A percentile compares a stretch with the other conserved stretches of the same genome.
Evolutionary conservation across 2,329 filamentous ascomycete species (phyloP).

Genomic region (Tolypocladium amazonense): DNA sequence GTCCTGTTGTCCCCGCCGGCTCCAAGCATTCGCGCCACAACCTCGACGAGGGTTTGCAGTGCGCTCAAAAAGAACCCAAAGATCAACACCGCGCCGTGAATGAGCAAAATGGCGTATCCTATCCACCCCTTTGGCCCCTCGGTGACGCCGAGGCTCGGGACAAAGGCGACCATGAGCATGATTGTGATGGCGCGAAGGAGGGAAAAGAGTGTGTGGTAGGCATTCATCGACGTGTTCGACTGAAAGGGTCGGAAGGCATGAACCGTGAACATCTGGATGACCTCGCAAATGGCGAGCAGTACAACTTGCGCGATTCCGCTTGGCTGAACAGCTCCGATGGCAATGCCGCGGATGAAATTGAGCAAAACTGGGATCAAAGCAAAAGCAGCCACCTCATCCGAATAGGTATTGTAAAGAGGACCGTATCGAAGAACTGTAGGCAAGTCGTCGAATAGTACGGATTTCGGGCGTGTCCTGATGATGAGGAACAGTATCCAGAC

Average conservation of each 20-base stretch:
- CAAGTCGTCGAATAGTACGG: constrained; percentile 86
- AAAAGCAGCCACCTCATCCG: constrained; percentile 83
- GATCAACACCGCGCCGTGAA: constrained; percentile 76
- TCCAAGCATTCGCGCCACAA: constrained; percentile 70
- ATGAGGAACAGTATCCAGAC: constrained; percentile 75
- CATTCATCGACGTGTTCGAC: constrained; percentile 90
- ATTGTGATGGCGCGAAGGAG: constrained; percentile 65
- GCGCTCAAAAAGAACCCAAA: constrained; percentile 93
- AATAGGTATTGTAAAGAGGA: constrained; percentile 94
- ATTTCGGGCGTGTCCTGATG: constrained; percentile 67
- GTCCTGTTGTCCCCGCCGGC: constrained; percentile 66
- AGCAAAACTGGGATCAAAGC: constrained; percentile 78
- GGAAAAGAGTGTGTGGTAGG: constrained; percentile 82
- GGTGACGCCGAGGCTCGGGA: constrained; percentile 68
- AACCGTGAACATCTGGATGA: constrained; percentile 77
- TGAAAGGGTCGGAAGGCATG: constrained; percentile 87
- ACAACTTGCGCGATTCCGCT: constrained; percentile 91
- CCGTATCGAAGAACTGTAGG: constrained; percentile 84
- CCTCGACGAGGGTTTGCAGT: constrained; percentile 81
- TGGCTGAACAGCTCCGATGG: constrained; percentile 84
- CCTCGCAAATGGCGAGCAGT: constrained; percentile 85
- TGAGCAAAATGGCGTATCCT: constrained; percentile 78
- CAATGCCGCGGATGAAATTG: constrained; percentile 76
- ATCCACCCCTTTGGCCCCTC: constrained; percentile 87
- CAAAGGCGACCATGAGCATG: constrained; percentile 71